Base-by-base conservation (phyloP, 2,329 filamentous ascomycete species). In the Nemania sp. region DNA sequence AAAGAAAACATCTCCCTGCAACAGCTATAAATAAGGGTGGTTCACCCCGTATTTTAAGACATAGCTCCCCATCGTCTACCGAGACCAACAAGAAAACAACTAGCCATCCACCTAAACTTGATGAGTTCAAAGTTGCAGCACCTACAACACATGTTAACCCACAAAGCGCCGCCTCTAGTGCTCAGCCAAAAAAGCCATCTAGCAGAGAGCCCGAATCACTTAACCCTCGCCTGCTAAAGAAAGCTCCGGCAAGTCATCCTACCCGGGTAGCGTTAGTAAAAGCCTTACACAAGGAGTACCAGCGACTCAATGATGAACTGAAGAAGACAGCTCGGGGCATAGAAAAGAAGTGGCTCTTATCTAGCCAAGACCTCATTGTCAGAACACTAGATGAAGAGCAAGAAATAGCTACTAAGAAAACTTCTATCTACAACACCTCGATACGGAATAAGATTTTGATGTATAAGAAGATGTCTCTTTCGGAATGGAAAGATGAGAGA, bases 361-460 rank as follows among this genome's bases (percentile, higher is more conserved):
- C 86, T 0, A 83, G 88, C 1, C 89, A 93, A 75, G 87, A 90
- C 53, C 83, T 94, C 24, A 91, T 94, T 69, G 87, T 86, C 72
- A 83, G 88, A 68, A 88, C 89, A 0, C 82, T 95, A 1, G 91
- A 95, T 72, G 89, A 94, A 68, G 97, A 99, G 80, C 90, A 97
- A 77, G 87, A 87, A 41, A 82, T 89, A 7, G 94, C 94, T 0
- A 84, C 84, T 13, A 88, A 90, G 18, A 90, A 90, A 67, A 81
- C 86, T 1, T 80, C 86, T 0, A 88, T 98, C 29, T 99, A 99
- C 76, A 84, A 87, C 7, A 97, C 97, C 74, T 84, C 94, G 27
- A 89, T 98, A 78, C 97, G 94, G 77, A 92, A 93, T 72, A 89
- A 89, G 38, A 91, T 98, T 66, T 86, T 92, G 73, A 85, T 85